Evolutionary conservation across 805 yeast species (phyloP).

Genomic region (Kluyveromyces siamensis): DNA sequence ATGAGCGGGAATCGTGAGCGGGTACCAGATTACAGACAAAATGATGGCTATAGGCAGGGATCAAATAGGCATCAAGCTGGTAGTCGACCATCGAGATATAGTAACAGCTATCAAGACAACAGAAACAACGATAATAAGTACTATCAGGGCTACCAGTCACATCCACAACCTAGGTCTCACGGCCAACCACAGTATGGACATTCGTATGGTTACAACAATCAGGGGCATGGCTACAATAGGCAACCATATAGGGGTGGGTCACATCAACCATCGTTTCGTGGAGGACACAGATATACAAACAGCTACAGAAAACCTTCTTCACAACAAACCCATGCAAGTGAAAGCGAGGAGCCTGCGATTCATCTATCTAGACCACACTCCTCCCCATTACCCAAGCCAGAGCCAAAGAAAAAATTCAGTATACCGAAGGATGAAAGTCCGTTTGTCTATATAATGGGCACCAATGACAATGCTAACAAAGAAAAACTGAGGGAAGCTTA

Average conservation of each 20-base stretch:
- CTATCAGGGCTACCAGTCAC: not conserved
- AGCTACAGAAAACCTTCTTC: not conserved
- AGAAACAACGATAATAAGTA: not conserved
- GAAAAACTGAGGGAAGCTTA: constrained; percentile 12
- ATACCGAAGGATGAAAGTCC: constrained; percentile 12
- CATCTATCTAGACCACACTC: not conserved
- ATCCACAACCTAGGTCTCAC: not conserved
- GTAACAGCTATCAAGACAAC: not conserved
- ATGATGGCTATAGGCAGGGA: not conserved
- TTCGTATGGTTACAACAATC: not conserved
- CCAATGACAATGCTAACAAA: constrained; percentile 7
- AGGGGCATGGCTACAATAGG: not conserved
- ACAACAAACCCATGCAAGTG: not conserved
- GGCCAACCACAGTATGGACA: not conserved
- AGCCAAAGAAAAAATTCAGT: not conserved
- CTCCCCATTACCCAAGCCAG: not conserved
- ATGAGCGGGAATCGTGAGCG: not conserved
- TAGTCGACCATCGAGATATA: not conserved
- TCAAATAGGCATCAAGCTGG: not conserved
- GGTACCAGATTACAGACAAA: not conserved
- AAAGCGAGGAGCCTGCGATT: not conserved
- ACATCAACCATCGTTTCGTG: not conserved
- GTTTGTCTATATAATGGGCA: constrained; percentile 6
- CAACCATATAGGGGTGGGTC: constrained; percentile 1
- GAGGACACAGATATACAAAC: not conserved